These are phyloP conservation scores for Codiaeum variegatum DNA, from an alignment of 441 rosid species.

Conservation along the genomic window DNA sequence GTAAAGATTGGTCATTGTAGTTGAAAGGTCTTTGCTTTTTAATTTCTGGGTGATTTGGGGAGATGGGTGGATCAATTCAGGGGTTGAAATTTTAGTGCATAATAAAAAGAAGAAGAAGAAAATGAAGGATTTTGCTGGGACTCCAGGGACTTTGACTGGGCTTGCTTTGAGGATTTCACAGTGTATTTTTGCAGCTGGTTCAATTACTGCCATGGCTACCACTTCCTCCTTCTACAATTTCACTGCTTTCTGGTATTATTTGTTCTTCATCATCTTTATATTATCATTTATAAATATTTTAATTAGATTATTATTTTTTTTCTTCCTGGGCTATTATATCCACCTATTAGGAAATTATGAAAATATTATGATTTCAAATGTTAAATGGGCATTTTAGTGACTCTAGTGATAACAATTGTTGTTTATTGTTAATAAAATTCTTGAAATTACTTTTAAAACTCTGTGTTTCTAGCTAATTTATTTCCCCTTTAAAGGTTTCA, in stretches of 20 bases:
- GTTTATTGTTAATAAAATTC: neutral
- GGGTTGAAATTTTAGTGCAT: neutral
- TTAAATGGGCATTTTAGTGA: neutral
- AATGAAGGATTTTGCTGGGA: slow-evolving; percentile 79
- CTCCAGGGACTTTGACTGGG: slow-evolving; percentile 79
- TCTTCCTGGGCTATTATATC: neutral
- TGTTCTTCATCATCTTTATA: neutral
- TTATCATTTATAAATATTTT: neutral
- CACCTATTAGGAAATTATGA: neutral
- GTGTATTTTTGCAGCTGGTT: slow-evolving; percentile 69
- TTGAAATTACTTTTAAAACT: neutral
- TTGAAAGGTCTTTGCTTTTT: slow-evolving; percentile 8
- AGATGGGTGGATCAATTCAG: slow-evolving; percentile 17
- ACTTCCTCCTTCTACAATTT: slow-evolving; percentile 51
- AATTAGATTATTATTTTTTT: too few species aligned
- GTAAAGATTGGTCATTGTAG: slow-evolving; percentile 1
- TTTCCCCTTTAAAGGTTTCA: too few species aligned
- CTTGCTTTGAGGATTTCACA: slow-evolving; percentile 62
- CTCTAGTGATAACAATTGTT: too few species aligned
- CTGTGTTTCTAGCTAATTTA: neutral
- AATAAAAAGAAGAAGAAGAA: slow-evolving; percentile 11
- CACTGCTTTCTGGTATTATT: slow-evolving; percentile 77
- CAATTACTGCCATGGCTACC: slow-evolving; percentile 65
- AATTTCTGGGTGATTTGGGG: slow-evolving; percentile 8
- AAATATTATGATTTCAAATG: neutral